These are phyloP conservation scores for Backusella mclennaniae DNA, from an alignment of 192 early-diverging fungal genomes.

Conservation along the genomic window DNA sequence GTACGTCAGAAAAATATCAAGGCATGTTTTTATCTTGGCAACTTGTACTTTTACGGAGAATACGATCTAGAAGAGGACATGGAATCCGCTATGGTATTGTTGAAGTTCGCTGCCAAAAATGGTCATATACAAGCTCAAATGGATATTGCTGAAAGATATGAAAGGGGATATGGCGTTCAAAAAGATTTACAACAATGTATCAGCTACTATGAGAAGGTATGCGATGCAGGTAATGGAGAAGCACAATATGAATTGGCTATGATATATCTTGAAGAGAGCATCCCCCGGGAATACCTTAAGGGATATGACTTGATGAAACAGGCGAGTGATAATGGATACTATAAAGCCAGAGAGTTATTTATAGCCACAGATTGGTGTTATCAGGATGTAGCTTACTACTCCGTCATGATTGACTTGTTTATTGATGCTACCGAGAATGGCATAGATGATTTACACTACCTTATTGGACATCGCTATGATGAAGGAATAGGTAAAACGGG, in stretches of 20 bases:
- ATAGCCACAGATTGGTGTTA: neutral
- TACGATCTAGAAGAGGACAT: too few relatives aligned
- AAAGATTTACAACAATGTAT: too few relatives aligned
- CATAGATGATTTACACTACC: neutral
- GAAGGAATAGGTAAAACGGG: too few relatives aligned
- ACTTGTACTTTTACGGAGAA: too few relatives aligned
- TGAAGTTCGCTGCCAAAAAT: too few relatives aligned
- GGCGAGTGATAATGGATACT: neutral
- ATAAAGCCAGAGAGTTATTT: neutral
- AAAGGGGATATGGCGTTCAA: too few relatives aligned
- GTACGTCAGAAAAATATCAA: too few relatives aligned
- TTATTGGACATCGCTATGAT: too few relatives aligned
- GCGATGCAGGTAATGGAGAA: neutral
- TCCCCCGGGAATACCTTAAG: neutral
- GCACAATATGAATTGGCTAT: neutral
- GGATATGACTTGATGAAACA: neutral
- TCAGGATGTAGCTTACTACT: neutral
- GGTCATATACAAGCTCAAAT: too few relatives aligned
- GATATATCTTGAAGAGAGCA: neutral
- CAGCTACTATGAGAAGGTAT: neutral
- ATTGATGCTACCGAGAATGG: neutral
- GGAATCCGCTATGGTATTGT: too few relatives aligned
- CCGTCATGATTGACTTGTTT: neutral
- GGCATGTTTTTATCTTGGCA: too few relatives aligned
- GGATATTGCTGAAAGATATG: too few relatives aligned